A percentile compares a stretch with the other conserved stretches of the same genome.
Conservation (phyloP, 2,329 filamentous ascomycete genomes). For the Verticillium klebahnii region DNA sequence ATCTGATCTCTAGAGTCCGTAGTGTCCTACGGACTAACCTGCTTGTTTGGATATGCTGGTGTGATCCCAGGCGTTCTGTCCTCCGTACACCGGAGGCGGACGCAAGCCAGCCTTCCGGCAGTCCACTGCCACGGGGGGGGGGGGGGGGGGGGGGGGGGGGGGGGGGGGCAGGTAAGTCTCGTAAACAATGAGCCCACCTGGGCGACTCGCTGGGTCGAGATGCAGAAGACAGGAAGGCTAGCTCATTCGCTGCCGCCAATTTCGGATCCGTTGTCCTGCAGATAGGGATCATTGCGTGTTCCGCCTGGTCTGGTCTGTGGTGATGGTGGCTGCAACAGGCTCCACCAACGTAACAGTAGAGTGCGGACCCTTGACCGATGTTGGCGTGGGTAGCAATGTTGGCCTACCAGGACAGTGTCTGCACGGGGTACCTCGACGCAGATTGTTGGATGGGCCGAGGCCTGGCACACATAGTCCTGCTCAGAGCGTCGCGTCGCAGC, state of each 20-base stretch:
- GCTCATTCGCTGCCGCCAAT: constrained; percentile 8
- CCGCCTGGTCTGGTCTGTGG: not conserved
- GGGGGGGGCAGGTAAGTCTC: not conserved
- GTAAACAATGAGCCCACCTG: constrained; percentile 4
- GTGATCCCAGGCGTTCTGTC: not conserved
- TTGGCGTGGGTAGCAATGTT: not conserved
- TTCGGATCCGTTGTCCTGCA: constrained; percentile 11
- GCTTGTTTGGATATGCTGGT: not conserved
- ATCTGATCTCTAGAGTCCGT: not conserved
- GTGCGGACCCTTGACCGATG: constrained; percentile 1
- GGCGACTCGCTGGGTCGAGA: constrained; percentile 10
- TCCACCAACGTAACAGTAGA: constrained; percentile 14
- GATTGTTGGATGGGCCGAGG: not conserved
- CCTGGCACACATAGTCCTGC: not conserved
- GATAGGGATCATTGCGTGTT: constrained; percentile 11
- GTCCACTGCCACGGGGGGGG: not conserved
- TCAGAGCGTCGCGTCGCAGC: too few relatives aligned
- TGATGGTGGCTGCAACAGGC: constrained; percentile 3
- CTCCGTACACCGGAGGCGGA: not conserved
- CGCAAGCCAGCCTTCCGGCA: not conserved
- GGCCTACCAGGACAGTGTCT: constrained; percentile 3
- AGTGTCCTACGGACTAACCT: not conserved
- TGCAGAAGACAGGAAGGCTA: not conserved
- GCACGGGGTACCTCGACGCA: not conserved
- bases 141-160: too few relatives aligned